A percentile compares a stretch with the other conserved stretches of the same genome.
These are phyloP conservation scores for Penicillium brasilianum DNA, from an alignment of 2,329 filamentous ascomycete genomes.

Conservation along the genomic window DNA sequence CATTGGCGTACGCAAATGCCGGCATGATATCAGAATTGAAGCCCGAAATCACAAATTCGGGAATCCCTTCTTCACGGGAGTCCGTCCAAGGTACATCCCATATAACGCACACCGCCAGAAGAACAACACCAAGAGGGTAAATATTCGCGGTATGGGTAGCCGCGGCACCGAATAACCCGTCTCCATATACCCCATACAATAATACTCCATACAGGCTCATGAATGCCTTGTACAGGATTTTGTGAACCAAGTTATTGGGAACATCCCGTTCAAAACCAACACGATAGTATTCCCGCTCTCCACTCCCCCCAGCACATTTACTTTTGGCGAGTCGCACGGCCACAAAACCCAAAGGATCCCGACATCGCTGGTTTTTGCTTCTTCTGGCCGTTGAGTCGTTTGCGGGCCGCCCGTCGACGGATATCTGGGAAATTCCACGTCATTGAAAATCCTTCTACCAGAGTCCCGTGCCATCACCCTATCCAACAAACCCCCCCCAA, in stretches of 20 bases:
- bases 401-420: slow-evolving; percentile 2
- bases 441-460: too few relatives aligned
- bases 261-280: not conserved
- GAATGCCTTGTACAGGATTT: too few relatives aligned
- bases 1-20: not conserved
- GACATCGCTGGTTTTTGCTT: slow-evolving; percentile 11
- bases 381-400: slow-evolving; percentile 17
- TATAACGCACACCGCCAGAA: not conserved
- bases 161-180: not conserved
- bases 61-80: not conserved
- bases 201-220: not conserved
- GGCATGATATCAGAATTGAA: slow-evolving; percentile 11
- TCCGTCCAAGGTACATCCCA: not conserved
- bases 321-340: not conserved
- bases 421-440: not conserved
- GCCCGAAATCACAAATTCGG: not conserved
- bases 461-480: too few relatives aligned
- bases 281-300: not conserved
- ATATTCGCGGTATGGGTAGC: not conserved
- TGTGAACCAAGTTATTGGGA: not conserved
- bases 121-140: not conserved
- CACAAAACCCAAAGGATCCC: slow-evolving; percentile 6
- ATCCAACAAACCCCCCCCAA: not conserved
- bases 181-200: not conserved
- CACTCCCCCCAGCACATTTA: not conserved